Evolutionary conservation across 306 rosid species (phyloP), one percentile per base, ranked within the genome.

Genomic region (Glycine tomentella): DNA sequence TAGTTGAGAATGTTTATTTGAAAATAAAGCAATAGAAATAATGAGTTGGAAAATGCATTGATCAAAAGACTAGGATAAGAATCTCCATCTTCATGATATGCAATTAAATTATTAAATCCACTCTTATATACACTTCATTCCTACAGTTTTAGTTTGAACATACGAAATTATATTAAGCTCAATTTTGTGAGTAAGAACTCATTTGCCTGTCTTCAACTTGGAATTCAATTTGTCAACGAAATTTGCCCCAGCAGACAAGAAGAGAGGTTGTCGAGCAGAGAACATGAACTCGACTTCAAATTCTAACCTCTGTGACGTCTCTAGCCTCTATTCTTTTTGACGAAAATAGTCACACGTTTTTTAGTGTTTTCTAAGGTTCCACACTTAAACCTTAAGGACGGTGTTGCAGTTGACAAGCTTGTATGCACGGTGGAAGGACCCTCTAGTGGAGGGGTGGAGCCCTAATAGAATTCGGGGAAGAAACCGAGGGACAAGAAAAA

Each of bases 211-310:
- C 9, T 14, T 72, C 63, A 14, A 33, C 63, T 72, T 55, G 17
- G 11, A 73, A 15, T 55, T 38, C 49, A 20, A 10, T 73, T 38
- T 61, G 66, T 55, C 78, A 40, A 55, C 10, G 7, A 20, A 61
- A 36, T 72, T 38, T 53, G 34, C 65, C 63, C 62, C 76, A 31
- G 45, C 42, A 46, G 2, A 70, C 59, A 9, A 69, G 53, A 11
- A 69, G 55, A 50, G 44, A 12, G 15, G 17, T 70, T 70, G 75
- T 51, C 16, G 12, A 20, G 77, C 77, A 72, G 0, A 51, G 33
- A 51, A 72, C 63, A 34, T 17, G 3, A 72, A 72, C 31, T 14
- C n/a, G 9, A 72, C 9, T 34, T 52, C 63, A 14, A 71, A 51
- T 52, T 51, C 76, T 50, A 50, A 50, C 76, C 1, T 25, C 31